These are phyloP conservation scores for Mucor piriformis DNA, from an alignment of 371 early-diverging fungal species.

Conservation along the genomic window DNA sequence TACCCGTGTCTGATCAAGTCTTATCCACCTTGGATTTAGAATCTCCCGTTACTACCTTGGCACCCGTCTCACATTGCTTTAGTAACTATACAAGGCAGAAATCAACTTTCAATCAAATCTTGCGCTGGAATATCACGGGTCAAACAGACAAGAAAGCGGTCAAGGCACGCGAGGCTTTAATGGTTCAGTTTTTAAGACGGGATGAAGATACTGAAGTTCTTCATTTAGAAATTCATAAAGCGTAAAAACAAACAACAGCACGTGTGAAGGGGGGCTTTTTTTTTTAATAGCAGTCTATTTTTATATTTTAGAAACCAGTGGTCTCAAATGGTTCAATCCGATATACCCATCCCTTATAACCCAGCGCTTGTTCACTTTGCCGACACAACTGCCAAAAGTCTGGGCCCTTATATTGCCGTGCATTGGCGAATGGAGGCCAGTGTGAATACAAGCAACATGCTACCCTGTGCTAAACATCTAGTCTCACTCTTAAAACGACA, in stretches of 20 bases:
- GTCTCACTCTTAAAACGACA: constrained; percentile 21
- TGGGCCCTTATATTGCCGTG: constrained; percentile 46
- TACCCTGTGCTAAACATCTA: constrained; percentile 43
- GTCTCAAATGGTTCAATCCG: neutral
- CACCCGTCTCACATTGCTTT: neutral
- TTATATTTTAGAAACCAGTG: neutral
- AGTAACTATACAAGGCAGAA: neutral
- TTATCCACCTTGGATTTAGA: neutral
- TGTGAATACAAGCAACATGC: constrained; percentile 36
- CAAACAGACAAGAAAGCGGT: neutral
- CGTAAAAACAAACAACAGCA: neutral
- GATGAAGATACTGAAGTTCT: neutral
- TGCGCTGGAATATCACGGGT: neutral
- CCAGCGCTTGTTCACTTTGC: neutral
- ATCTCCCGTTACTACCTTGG: neutral
- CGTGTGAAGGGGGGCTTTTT: no score
- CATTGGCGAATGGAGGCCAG: constrained; percentile 58
- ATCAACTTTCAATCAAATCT: neutral
- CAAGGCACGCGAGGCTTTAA: neutral
- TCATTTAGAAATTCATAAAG: neutral
- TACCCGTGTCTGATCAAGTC: neutral
- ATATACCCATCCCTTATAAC: neutral
- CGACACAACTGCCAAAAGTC: neutral
- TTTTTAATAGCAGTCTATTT: no score
- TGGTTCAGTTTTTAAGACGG: neutral